Evolutionary conservation across 2,329 filamentous ascomycete species (phyloP).

Genomic region (Cercospora sp.): DNA sequence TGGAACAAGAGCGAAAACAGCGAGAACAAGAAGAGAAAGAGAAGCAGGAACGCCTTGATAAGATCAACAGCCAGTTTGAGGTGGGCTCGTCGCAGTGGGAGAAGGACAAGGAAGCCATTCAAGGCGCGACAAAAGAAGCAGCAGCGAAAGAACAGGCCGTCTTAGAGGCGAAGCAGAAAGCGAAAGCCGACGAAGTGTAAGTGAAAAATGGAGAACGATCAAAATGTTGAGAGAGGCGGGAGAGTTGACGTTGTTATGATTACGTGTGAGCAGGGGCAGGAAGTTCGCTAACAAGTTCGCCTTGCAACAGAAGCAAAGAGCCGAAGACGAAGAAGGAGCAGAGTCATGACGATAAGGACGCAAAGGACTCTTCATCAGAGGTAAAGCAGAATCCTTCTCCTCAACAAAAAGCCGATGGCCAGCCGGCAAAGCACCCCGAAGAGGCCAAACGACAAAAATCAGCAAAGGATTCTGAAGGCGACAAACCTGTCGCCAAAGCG

Average conservation of each 20-base stretch:
- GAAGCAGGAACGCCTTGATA: slow-evolving; percentile 69
- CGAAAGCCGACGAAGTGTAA: slow-evolving; percentile 28
- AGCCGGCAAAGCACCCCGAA: slow-evolving; percentile 10
- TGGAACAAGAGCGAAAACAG: slow-evolving; percentile 82
- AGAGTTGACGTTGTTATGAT: slow-evolving; percentile 14
- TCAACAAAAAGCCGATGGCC: slow-evolving; percentile 13
- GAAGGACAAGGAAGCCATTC: slow-evolving; percentile 79
- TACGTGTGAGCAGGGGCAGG: slow-evolving; percentile 25
- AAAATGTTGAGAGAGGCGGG: slow-evolving; percentile 8
- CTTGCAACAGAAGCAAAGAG: slow-evolving; percentile 24
- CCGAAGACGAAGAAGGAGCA: slow-evolving; percentile 7
- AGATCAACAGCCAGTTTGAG: slow-evolving; percentile 78
- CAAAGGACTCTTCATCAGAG: slow-evolving; percentile 20
- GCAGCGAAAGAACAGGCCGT: slow-evolving; percentile 41
- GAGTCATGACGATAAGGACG: slow-evolving; percentile 15
- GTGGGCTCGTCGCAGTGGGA: slow-evolving; percentile 81
- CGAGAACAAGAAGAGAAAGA: slow-evolving; percentile 78
- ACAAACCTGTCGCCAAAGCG: slow-evolving; percentile 6
- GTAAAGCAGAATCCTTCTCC: slow-evolving; percentile 19
- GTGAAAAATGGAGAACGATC: slow-evolving; percentile 12
- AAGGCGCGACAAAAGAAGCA: slow-evolving; percentile 63
- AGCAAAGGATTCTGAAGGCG: slow-evolving; percentile 6
- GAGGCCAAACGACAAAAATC: slow-evolving; percentile 11
- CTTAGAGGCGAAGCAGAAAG: slow-evolving; percentile 20
- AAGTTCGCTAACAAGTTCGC: slow-evolving; percentile 31